Evolutionary conservation across 2,329 filamentous ascomycete genomes (phyloP), one percentile per base, ranked within the genome.

Genomic region (Venturiaceae sp.): DNA sequence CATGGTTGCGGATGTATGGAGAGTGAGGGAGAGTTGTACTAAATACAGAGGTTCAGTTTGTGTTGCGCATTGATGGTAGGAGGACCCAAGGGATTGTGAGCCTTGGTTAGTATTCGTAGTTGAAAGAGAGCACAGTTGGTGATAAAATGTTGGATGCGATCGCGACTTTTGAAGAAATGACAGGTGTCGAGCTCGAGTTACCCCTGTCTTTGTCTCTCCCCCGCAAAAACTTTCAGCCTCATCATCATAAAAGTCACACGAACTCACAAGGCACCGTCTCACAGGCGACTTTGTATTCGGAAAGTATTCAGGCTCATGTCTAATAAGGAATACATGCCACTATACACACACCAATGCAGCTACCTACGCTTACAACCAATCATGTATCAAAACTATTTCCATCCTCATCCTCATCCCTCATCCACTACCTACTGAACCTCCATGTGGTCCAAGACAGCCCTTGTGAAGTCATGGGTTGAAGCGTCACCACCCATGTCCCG

Each of bases 391-490:
- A n/a, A n/a, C n/a, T n/a, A n/a, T n/a, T n/a, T n/a, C n/a, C n/a
- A n/a, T n/a, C n/a, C n/a, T n/a, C n/a, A n/a, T n/a, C 14, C 44
- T 23, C 26, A 30, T 11, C 41, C 44, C 16, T 50, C 19, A n/a
- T n/a, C 23, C 5, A 50, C 3, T 30, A 23, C 44, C 34, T 54
- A 58, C n/a, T 58, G 46, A 36, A 56, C 69, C 81, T 97, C 92
- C 91, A 99, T 95, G 83, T 94, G 90, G 80, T 92, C 84, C 71
- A 99, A 82, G 71, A 99, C 88, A 68, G 94, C 92, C 69, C 87
- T 83, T 69, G 94, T 97, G 80, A 97, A 99, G 75, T 97, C 86
- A 77, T 96, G 85, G 63, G 92, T 99, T 68, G 88, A 90, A 70
- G 84, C 84, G 65, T 86, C 79, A 73, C 94, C 94, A 71, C 92